Base-by-base conservation (phyloP, 257 asterid species). In the Fraxinus cuspidata region DNA sequence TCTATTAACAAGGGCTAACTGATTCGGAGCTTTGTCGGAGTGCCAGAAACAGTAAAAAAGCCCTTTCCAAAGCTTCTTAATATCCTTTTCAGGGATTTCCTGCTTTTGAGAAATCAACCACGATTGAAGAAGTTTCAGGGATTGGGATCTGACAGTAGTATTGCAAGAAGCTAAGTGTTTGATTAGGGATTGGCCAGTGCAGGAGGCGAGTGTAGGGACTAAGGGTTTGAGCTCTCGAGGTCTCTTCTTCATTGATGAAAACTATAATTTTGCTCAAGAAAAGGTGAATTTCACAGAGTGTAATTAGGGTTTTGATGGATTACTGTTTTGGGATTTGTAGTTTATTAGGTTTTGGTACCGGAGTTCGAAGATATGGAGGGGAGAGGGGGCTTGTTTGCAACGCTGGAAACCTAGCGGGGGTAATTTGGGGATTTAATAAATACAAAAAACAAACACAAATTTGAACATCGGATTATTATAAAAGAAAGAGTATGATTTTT, bases 21-120 rank as follows among this genome's bases (percentile, higher is more conserved):
- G 98, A 76, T 93, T 91, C 10, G 87, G 94, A 47, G 94, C 78
- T 85, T 93, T 96, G 81, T 93, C 98, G 15, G 96, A 82, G 83
- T 93, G 99, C 98, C 99, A 93, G 13, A 96, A 82, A 82, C 97
- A 93, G 81, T 93, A 96, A 64, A 96, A 96, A 6, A 96, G 92
- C 7, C 97, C 97, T 35, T 96, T 96, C 99, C 99, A 93, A 3
- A 96, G 81, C 88, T 90, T 93, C 81, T 83, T 87, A 84, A 93
- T 82, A 70, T 96, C 97, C 69, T 86, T 83, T 7, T 95, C 92
- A 21, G 92, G 67, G 40, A 93, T 83, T 74, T 83, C 80, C 38
- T 78, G 83, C n/a, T n/a, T n/a, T n/a, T n/a, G n/a, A 0, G 92
- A 71, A 13, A 82, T 77, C 40, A 93, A 91, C 97, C 98, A 93